Evolutionary conservation across 2,329 filamentous ascomycete genomes (phyloP).

Genomic region (Alternaria dauci): DNA sequence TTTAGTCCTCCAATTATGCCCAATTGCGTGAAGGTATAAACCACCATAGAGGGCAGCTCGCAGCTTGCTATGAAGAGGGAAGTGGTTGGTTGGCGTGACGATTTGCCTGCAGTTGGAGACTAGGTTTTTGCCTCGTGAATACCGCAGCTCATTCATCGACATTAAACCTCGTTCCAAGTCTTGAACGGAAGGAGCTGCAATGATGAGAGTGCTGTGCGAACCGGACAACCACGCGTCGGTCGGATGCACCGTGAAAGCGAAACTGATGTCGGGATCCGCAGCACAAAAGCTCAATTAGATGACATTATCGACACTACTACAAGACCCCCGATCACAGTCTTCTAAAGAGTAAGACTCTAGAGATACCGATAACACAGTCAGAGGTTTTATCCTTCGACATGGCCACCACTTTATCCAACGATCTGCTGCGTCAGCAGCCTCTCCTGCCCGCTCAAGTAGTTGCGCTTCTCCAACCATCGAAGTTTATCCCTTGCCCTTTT

Average conservation of each 20-base stretch:
- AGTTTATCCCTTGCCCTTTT: conserved; percentile 7
- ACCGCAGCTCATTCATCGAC: background rate
- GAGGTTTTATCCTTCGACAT: background rate
- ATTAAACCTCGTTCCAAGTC: background rate
- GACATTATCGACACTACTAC: background rate
- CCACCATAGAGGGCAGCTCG: background rate
- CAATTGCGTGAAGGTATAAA: background rate
- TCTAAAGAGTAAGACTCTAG: background rate
- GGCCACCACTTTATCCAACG: background rate
- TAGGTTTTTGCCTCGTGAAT: background rate
- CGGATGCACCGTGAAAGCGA: background rate
- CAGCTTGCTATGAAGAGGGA: background rate
- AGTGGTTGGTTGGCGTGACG: background rate
- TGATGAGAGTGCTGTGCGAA: background rate
- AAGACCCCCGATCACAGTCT: background rate
- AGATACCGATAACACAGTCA: background rate
- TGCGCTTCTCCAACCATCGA: conserved; percentile 8
- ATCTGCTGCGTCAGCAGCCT: background rate
- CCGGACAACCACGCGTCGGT: background rate
- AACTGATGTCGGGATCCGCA: background rate
- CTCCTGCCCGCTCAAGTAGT: conserved; percentile 5
- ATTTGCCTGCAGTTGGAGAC: background rate
- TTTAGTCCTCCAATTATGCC: too few relatives aligned
- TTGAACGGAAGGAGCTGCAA: background rate
- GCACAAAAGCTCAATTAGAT: background rate